phyloP scores from a whole-genome alignment of 768 basidiomycete genomes.

The Phlebiopsis flavidoalba region DNA sequence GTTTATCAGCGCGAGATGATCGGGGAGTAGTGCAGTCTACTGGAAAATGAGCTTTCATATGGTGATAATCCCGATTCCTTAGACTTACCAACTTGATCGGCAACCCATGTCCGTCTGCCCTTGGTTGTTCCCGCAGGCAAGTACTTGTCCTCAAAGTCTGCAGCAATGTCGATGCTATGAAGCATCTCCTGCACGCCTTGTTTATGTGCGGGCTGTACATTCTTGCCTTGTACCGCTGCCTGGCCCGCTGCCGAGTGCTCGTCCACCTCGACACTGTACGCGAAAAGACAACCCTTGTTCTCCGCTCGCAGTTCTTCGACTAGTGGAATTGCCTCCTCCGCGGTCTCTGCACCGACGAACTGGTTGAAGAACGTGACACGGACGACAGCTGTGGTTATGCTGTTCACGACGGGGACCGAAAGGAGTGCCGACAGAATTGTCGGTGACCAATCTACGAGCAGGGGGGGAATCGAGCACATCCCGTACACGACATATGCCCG shows the following conservation, averaged over 20 bases:
- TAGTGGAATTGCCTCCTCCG: conserved; percentile 58
- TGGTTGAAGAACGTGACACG: conserved; percentile 84
- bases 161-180: conserved; percentile 70
- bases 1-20: conserved; percentile 53
- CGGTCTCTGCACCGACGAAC: conserved; percentile 90
- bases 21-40: conserved; percentile 66
- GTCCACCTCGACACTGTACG: conserved; percentile 85
- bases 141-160: conserved; percentile 65
- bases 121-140: conserved; percentile 10
- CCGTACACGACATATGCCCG: conserved; percentile 81
- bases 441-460: conserved; percentile 74
- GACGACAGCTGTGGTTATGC: conserved; percentile 64
- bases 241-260: conserved; percentile 42
- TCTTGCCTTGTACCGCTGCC: conserved; percentile 13
- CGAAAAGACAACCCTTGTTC: conserved; percentile 74
- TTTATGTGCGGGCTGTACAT: conserved; percentile 41
- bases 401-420: conserved; percentile 55
- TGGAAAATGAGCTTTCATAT: background rate
- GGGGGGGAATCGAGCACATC: conserved; percentile 67
- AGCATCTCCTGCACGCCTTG: conserved; percentile 72
- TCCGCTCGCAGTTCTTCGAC: conserved; percentile 55
- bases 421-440: conserved; percentile 50
- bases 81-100: conserved; percentile 71
- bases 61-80: background rate
- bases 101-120: conserved; percentile 72